Base-by-base conservation (phyloP, 768 basidiomycete species). In the Tulasnella sp. region DNA sequence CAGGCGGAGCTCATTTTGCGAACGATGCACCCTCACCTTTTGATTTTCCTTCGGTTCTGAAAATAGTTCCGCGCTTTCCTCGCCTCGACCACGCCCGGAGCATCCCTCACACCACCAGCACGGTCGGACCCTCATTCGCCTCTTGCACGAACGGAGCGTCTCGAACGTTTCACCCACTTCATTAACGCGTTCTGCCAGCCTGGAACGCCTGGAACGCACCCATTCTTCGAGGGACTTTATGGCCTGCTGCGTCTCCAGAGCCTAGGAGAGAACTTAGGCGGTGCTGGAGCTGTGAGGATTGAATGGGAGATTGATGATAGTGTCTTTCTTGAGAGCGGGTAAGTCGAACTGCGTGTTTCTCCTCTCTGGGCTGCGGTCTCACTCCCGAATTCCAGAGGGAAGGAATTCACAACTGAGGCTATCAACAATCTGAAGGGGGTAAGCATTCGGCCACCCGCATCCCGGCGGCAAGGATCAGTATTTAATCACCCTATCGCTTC, bases 261-360 rank as follows among this genome's bases (percentile, higher is more conserved):
- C 62, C 88, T 96, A 71, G 94, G 95, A 74, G 90, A 92, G 83
- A 88, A 89, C 71, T 87, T 94, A 56, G 95, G 96, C 71, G 95
- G 96, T 77, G 93, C 93, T 44, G 96, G 94, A 71, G 84, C 85
- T 42, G 87, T 87, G 82, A 87, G 89, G 82, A 91, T 97, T 77
- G 89, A 93, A 82, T 97, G 96, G 96, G 94, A 96, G 87, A 87
- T 97, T 31, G 96, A 97, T 85, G 96, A 97, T 87, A 95, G 95
- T 27, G 94, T 97, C 21, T 95, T 97, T 86, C 93, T 95, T 83
- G 96, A 97, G 86, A 90, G 95, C 81, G 95, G 94, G 95, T 95
- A 88, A 88, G 95, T 90, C 42, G 73, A 14, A 21, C 36, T 27
- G 62, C 31, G 62, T 19, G n/a, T 27, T 34, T 68, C 62, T 14